Evolutionary conservation across 2,329 filamentous ascomycete species (phyloP), one percentile per base, ranked within the genome.

Genomic region (Aureobasidium subglaciale): DNA sequence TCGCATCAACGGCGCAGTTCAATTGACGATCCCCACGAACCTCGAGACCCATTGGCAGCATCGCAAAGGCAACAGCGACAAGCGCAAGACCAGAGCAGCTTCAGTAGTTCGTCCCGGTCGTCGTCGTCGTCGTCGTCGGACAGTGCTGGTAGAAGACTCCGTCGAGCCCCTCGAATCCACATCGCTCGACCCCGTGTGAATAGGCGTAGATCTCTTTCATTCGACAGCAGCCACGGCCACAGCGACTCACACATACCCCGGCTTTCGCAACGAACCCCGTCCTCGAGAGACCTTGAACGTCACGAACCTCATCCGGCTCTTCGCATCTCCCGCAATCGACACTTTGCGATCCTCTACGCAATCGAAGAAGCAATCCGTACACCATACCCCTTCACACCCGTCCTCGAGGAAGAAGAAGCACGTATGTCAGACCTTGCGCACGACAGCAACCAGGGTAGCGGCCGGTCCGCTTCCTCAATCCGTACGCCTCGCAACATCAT

Each of bases 401-500:
- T 96, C 71, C 75, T 85, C 63, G 80, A 85, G 59, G 93, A 99
- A 78, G 88, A 95, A 76, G 87, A 88, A 80, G 88, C 91, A 63
- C 82, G 83, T 65, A 97, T 99, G 91, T 87, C 91, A 63, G 91
- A 96, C 70, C 78, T 96, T 64, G 78, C 82, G 66, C 81, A 83
- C 67, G 38, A 35, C 34, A 76, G 77, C 49, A 81, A 80, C 62
- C 80, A 80, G 67, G 78, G 74, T 63, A 82, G 83, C 76, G 82
- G 81, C 61, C 75, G 42, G 32, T 22, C 30, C 27, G 27, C 43
- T 27, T 35, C 52, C 9, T 76, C 60, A 71, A 87, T 96, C 59
- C 83, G 86, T 62, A 91, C 90, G 32, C 92, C 92, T 15, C 84
- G 87, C 61, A 87, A 92, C 73, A 92, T 97, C 65, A 95, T 96